Base-by-base conservation (phyloP, 2,329 filamentous ascomycete species). In the Paraphaeosphaeria sporulosa region DNA sequence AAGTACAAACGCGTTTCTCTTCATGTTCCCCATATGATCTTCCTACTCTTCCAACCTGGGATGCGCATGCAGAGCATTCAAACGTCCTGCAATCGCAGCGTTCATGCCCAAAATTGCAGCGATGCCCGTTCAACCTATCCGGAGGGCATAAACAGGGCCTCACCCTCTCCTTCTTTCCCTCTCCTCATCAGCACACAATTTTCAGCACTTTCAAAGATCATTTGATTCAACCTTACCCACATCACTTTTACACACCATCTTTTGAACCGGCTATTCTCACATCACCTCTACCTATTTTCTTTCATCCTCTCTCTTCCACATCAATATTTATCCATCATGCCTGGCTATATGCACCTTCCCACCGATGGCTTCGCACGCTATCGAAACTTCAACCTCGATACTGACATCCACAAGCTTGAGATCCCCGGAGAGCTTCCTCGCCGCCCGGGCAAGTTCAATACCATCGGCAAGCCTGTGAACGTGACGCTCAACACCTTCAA, bases 401-500 rank as follows among this genome's bases (percentile, higher is more conserved):
- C 68, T 71, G 61, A 74, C 64, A 55, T 52, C 38, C 30, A 48
- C 17, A 64, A 77, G 76, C 44, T 71, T 19, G 34, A 60, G 1
- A 54, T 73, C 9, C 74, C 76, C 2, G 13, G 43, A 0, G 42
- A 60, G 4, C 73, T 80, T 15, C 72, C 74, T 15, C 63, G 64
- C 42, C 79, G 79, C 9, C 81, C 76, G 10, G 68, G 67, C 34
- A 69, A 69, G 55, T 71, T 78, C 70, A 78, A 75, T 60, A 76
- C 60, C 47, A 72, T 76, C 42, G 83, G 82, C 40, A 75, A 65
- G 34, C 68, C 76, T 25, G 70, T 76, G 32, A 71, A 72, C 38
- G 68, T 85, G 21, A 76, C 73, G 0, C 79, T 96, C 40, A 98
- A 98, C 74, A 88, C 92, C 12, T 96, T 89, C 77, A 84, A 88